A percentile compares a stretch with the other conserved stretches of the same genome.
Conservation (phyloP, 768 basidiomycete species). For the Rubroboletus pulcherrimus region DNA sequence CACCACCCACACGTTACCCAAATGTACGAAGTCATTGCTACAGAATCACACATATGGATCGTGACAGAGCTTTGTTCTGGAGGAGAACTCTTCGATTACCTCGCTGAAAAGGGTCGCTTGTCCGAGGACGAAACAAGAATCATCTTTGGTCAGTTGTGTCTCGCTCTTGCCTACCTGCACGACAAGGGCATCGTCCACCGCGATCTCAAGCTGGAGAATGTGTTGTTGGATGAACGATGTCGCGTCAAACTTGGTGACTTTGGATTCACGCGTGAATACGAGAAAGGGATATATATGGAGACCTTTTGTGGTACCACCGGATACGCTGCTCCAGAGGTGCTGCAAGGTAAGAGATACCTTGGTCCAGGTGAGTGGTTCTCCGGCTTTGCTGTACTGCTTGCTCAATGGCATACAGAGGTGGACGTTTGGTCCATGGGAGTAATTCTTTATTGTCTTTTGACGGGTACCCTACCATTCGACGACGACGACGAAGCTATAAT, state of each 20-base stretch:
- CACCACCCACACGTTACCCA: conserved; percentile 96
- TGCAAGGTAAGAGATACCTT: conserved; percentile 81
- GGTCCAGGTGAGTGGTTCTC: conserved; percentile 65
- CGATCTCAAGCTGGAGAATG: conserved; percentile 95
- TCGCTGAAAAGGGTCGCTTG: conserved; percentile 89
- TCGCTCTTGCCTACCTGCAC: conserved; percentile 92
- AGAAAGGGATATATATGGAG: conserved; percentile 73
- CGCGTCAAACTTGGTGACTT: conserved; percentile 93
- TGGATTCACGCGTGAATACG: conserved; percentile 92
- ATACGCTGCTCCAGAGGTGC: conserved; percentile 91
- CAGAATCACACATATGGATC: conserved; percentile 94
- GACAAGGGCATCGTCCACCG: conserved; percentile 92
- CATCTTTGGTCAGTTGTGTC: conserved; percentile 94
- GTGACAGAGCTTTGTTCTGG: conserved; percentile 96
- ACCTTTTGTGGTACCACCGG: conserved; percentile 96
- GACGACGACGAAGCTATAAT: conserved; percentile 84
- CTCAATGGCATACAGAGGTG: conserved; percentile 59
- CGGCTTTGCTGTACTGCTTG: background rate
- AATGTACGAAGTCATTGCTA: conserved; percentile 97
- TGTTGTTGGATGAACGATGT: conserved; percentile 85
- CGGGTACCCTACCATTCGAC: conserved; percentile 87
- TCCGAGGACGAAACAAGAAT: conserved; percentile 78
- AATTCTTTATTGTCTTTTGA: conserved; percentile 85
- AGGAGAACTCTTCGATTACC: conserved; percentile 97
- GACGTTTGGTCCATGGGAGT: conserved; percentile 95